Percentiles rank a stretch among this genome's conserved stretches.
Conservation (phyloP, 768 basidiomycete genomes). For the Neoboletus subvelutipes region DNA sequence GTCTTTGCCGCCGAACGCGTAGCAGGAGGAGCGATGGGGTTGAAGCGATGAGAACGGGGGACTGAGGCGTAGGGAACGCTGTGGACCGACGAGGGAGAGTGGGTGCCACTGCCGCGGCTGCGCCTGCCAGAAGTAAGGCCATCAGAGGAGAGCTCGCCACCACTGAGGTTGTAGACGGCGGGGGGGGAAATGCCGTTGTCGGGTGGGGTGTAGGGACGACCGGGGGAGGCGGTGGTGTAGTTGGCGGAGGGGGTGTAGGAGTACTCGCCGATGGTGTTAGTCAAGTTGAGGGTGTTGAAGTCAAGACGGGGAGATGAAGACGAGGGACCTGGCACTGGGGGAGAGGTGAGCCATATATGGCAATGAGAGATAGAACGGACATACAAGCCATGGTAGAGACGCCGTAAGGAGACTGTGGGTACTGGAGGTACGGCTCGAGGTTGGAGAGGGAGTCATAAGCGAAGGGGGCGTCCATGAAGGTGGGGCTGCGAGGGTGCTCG, state of each 20-base stretch:
- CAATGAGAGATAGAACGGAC: slow-evolving; percentile 27
- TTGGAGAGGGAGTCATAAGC: slow-evolving; percentile 46
- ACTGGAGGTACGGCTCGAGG: slow-evolving; percentile 62
- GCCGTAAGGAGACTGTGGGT: slow-evolving; percentile 64
- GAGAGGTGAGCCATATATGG: slow-evolving; percentile 11
- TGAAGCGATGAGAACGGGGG: slow-evolving; percentile 76
- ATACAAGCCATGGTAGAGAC: slow-evolving; percentile 60
- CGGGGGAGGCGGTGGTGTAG: slow-evolving; percentile 51
- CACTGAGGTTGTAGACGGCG: slow-evolving; percentile 67
- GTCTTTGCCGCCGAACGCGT: slow-evolving; percentile 50
- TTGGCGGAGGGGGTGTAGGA: slow-evolving; percentile 53
- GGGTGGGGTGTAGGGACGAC: slow-evolving; percentile 70
- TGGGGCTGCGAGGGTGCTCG: slow-evolving; percentile 50
- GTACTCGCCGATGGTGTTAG: slow-evolving; percentile 57
- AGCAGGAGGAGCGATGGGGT: slow-evolving; percentile 60
- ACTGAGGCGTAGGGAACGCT: slow-evolving; percentile 58
- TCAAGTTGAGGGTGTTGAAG: slow-evolving; percentile 61
- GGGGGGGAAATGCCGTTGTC: slow-evolving; percentile 69
- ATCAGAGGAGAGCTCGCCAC: slow-evolving; percentile 74
- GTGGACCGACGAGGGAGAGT: slow-evolving; percentile 48
- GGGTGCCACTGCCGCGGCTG: slow-evolving; percentile 69
- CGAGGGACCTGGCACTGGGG: slow-evolving; percentile 50
- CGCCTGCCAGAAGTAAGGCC: slow-evolving; percentile 60
- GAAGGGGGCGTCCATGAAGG: slow-evolving; percentile 50
- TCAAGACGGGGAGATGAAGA: slow-evolving; percentile 59